These are phyloP conservation scores for Boletus nobilissimus DNA, from an alignment of 1,284 basidiomycete genomes.

Conservation along the genomic window DNA sequence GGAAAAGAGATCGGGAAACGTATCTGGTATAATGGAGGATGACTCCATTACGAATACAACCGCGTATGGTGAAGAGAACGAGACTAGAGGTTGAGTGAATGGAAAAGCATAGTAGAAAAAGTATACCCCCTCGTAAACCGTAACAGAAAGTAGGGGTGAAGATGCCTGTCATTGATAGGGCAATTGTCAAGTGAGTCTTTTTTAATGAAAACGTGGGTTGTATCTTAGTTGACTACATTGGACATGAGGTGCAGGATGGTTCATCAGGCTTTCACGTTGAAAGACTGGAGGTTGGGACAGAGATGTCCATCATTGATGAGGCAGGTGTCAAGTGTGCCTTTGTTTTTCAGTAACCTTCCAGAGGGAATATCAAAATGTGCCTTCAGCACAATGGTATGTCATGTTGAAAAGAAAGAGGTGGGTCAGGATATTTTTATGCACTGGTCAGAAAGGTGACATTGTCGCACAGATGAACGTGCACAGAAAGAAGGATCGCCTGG, in stretches of 20 bases:
- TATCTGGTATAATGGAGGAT: too few relatives aligned
- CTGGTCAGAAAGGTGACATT: conserved; percentile 21
- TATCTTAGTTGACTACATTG: conserved; percentile 76
- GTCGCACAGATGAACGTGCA: conserved; percentile 76
- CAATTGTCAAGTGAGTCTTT: conserved; percentile 70
- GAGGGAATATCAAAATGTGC: background rate
- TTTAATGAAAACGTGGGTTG: conserved; percentile 16
- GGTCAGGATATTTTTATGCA: background rate
- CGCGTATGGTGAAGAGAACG: too few relatives aligned
- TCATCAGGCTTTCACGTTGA: conserved; percentile 73
- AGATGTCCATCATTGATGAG: conserved; percentile 72
- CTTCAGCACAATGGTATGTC: conserved; percentile 72
- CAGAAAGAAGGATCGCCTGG: conserved; percentile 87
- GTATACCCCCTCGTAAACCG: too few relatives aligned
- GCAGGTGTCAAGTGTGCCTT: conserved; percentile 73
- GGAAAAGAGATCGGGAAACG: too few relatives aligned
- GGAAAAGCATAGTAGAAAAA: too few relatives aligned
- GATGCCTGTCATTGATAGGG: conserved; percentile 72
- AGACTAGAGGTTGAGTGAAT: too few relatives aligned
- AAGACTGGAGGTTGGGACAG: conserved; percentile 68
- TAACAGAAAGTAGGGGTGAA: conserved; percentile 69
- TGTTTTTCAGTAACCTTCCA: background rate
- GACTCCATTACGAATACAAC: too few relatives aligned
- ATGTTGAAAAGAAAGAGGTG: too few relatives aligned
- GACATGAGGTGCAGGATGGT: conserved; percentile 74